These are phyloP conservation scores for Diplodia sapinea DNA, from an alignment of 2,329 filamentous ascomycete species.

Conservation along the genomic window DNA sequence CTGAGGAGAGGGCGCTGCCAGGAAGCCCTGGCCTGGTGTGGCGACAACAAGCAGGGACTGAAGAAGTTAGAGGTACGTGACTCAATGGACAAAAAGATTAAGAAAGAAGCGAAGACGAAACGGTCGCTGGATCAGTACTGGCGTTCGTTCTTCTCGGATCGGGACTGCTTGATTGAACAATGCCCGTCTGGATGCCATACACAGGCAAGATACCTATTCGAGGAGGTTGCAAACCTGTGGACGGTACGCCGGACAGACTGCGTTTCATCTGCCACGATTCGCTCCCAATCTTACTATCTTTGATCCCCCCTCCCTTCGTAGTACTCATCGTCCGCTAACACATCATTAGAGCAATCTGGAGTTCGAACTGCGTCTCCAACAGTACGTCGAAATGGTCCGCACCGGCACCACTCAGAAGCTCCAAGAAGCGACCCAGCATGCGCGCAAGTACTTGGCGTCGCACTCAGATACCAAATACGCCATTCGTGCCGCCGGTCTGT, in stretches of 20 bases:
- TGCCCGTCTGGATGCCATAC: not conserved
- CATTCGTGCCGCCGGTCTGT: slow-evolving; percentile 77
- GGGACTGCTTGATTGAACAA: not conserved
- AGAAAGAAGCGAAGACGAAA: not conserved
- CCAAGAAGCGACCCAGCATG: slow-evolving; percentile 79
- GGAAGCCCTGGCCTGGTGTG: slow-evolving; percentile 88
- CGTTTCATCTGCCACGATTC: not conserved
- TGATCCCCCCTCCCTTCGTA: not conserved
- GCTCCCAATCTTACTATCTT: not conserved
- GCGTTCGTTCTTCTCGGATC: not conserved
- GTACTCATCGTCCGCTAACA: slow-evolving; percentile 17
- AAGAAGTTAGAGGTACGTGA: slow-evolving; percentile 78
- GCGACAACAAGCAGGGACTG: slow-evolving; percentile 89
- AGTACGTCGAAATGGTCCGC: slow-evolving; percentile 90
- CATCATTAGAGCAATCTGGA: slow-evolving; percentile 74
- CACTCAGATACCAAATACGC: slow-evolving; percentile 71
- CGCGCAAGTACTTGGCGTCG: slow-evolving; percentile 77
- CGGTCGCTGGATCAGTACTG: not conserved
- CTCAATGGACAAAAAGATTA: not conserved
- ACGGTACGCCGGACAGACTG: slow-evolving; percentile 4
- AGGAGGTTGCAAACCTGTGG: not conserved
- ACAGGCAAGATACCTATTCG: not conserved
- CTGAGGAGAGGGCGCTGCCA: slow-evolving; percentile 60
- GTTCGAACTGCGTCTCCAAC: slow-evolving; percentile 90
- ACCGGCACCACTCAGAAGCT: slow-evolving; percentile 64